These are phyloP conservation scores for Backusella tuberculispora DNA, from an alignment of 192 early-diverging fungal species.

Conservation along the genomic window DNA sequence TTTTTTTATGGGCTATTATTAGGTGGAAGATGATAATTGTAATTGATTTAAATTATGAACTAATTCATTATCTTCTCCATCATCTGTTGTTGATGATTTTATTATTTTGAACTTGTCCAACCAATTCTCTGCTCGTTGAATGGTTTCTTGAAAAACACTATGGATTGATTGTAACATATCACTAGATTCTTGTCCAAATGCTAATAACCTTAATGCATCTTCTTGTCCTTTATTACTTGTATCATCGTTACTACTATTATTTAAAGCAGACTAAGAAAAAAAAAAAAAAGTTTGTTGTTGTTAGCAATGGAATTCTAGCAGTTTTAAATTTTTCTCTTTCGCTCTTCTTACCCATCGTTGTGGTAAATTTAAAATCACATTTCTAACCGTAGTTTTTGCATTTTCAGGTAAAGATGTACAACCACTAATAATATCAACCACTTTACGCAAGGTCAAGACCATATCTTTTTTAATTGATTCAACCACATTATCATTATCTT, in stretches of 20 bases:
- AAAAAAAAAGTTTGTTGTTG: not conserved
- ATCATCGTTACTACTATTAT: not conserved
- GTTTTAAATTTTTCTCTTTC: not conserved
- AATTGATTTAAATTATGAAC: slow-evolving; percentile 5
- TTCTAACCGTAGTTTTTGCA: slow-evolving; percentile 78
- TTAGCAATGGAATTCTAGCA: not conserved
- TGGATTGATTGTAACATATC: slow-evolving; percentile 69
- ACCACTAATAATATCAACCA: slow-evolving; percentile 86
- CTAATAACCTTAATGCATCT: slow-evolving; percentile 66
- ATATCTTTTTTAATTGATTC: slow-evolving; percentile 78
- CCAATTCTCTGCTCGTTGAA: slow-evolving; percentile 66
- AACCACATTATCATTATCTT: slow-evolving; percentile 33
- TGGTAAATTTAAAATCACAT: slow-evolving; percentile 84
- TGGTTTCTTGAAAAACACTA: slow-evolving; percentile 66
- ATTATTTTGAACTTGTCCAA: slow-evolving; percentile 39
- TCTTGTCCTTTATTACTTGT: slow-evolving; percentile 25
- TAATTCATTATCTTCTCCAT: not conserved
- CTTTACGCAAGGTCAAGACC: slow-evolving; percentile 80
- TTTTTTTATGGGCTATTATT: not conserved
- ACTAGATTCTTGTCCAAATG: slow-evolving; percentile 69
- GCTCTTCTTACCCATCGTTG: slow-evolving; percentile 60
- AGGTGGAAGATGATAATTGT: not conserved
- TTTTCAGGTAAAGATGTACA: slow-evolving; percentile 82
- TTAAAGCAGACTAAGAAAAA: not conserved
- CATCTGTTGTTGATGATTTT: slow-evolving; percentile 1